A percentile compares a stretch with the other conserved stretches of the same genome.
These are phyloP conservation scores for Lyophyllum atratum DNA, from an alignment of 768 basidiomycete genomes.

Conservation along the genomic window DNA sequence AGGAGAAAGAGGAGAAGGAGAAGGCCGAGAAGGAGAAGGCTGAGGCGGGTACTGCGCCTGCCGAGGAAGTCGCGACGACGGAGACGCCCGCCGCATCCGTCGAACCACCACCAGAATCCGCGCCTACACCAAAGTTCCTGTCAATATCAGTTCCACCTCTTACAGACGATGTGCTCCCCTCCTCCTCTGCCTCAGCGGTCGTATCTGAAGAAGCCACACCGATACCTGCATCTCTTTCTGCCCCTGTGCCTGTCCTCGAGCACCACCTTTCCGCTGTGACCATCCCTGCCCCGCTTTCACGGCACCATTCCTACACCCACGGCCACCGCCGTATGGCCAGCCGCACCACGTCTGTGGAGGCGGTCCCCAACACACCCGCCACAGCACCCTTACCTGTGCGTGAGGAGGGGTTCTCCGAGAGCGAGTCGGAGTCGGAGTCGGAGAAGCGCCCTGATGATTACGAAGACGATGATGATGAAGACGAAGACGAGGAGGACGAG, in stretches of 20 bases:
- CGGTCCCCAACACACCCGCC: not conserved
- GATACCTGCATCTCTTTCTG: not conserved
- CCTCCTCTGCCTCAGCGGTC: not conserved
- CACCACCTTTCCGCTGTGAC: constrained; percentile 18
- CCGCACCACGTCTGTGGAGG: constrained; percentile 1
- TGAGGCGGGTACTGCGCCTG: constrained; percentile 2
- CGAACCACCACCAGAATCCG: constrained; percentile 1
- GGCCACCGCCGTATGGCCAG: constrained; percentile 9
- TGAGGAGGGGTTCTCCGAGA: not conserved
- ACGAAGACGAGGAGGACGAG: constrained; percentile 18
- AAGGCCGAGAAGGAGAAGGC: constrained; percentile 21
- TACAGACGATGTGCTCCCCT: not conserved
- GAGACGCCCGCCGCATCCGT: not conserved
- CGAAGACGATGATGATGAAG: constrained; percentile 12
- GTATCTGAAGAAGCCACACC: no score
- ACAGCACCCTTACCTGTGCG: not conserved
- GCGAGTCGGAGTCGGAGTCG: constrained; percentile 13
- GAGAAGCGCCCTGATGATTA: not conserved
- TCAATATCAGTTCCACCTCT: not conserved
- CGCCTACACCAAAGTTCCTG: not conserved
- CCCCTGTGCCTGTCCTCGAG: constrained; percentile 4
- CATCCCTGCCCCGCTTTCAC: constrained; percentile 13
- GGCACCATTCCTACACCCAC: constrained; percentile 3
- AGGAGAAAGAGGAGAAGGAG: constrained; percentile 37
- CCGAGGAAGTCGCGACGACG: not conserved